Percentiles rank a stretch among this genome's conserved stretches.
Evolutionary conservation across 2,329 filamentous ascomycete genomes (phyloP).

Genomic region (Aureobasidium sp.): DNA sequence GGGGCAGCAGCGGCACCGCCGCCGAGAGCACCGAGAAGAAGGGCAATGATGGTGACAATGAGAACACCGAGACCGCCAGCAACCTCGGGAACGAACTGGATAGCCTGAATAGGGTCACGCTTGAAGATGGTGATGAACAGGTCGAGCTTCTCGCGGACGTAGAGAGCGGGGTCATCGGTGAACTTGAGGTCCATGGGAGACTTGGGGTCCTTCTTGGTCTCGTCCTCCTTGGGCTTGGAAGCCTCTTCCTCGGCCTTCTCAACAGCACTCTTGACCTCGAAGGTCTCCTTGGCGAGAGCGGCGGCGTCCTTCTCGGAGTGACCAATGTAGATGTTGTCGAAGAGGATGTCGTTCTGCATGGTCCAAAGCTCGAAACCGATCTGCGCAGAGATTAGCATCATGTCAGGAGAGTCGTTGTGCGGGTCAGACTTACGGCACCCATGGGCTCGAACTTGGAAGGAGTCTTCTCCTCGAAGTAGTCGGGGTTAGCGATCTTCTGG

Average conservation of each 20-base stretch:
- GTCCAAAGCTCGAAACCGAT: slow-evolving; percentile 99
- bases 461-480: slow-evolving; percentile 94
- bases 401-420: background rate
- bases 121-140: slow-evolving; percentile 82
- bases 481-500: slow-evolving; percentile 92
- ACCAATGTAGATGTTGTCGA: slow-evolving; percentile 99
- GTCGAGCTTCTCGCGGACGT: slow-evolving; percentile 86
- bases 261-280: slow-evolving; percentile 75
- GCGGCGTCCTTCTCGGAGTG: slow-evolving; percentile 91
- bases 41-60: slow-evolving; percentile 60
- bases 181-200: slow-evolving; percentile 76
- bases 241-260: slow-evolving; percentile 79
- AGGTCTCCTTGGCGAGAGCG: slow-evolving; percentile 83
- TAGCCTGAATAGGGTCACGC: slow-evolving; percentile 73
- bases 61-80: slow-evolving; percentile 71
- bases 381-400: slow-evolving; percentile 35
- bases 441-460: slow-evolving; percentile 97
- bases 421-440: slow-evolving; percentile 67
- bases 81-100: slow-evolving; percentile 87
- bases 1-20: slow-evolving; percentile 53
- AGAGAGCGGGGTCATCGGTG: slow-evolving; percentile 80
- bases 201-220: slow-evolving; percentile 52
- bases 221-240: slow-evolving; percentile 65
- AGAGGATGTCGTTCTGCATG: slow-evolving; percentile 98
- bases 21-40: slow-evolving; percentile 62